Evolutionary conservation across 2,329 filamentous ascomycete genomes (phyloP).

Genomic region (Aspergillus tubingensis): DNA sequence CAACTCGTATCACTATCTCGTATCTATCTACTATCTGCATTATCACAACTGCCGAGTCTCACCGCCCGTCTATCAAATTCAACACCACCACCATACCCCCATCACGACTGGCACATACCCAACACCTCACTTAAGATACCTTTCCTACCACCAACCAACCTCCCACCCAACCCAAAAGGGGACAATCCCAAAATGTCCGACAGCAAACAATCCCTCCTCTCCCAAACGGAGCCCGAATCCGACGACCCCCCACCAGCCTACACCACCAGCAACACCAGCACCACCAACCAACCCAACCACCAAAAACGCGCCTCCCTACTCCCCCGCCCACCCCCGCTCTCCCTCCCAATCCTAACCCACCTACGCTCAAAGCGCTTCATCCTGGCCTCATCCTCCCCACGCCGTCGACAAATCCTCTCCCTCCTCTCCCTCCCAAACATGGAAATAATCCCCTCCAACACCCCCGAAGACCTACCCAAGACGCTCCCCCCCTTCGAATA

Average conservation of each 20-base stretch:
- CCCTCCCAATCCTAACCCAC: slow-evolving; percentile 75
- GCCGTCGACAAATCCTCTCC: slow-evolving; percentile 75
- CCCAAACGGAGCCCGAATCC: slow-evolving; percentile 10
- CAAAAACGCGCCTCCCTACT: slow-evolving; percentile 25
- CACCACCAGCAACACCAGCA: slow-evolving; percentile 23
- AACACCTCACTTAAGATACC: not conserved
- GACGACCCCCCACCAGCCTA: slow-evolving; percentile 40
- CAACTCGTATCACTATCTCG: not conserved
- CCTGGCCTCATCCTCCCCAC: slow-evolving; percentile 85
- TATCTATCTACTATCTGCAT: not conserved
- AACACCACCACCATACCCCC: not conserved
- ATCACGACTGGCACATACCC: too few relatives aligned
- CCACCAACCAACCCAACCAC: slow-evolving; percentile 11
- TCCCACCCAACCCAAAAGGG: not conserved
- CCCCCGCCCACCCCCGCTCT: slow-evolving; percentile 60
- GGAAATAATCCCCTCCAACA: slow-evolving; percentile 80
- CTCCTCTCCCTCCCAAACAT: slow-evolving; percentile 78
- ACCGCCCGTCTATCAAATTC: slow-evolving; percentile 11
- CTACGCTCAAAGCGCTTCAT: slow-evolving; percentile 80
- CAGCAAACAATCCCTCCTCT: slow-evolving; percentile 32
- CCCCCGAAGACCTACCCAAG: slow-evolving; percentile 85
- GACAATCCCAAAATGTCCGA: slow-evolving; percentile 27
- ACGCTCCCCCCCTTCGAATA: slow-evolving; percentile 81
- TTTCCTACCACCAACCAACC: not conserved
- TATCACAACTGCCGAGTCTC: slow-evolving; percentile 3